phyloP scores from a whole-genome alignment of 2,329 filamentous ascomycete species.

The Aspergillus amoenus region DNA sequence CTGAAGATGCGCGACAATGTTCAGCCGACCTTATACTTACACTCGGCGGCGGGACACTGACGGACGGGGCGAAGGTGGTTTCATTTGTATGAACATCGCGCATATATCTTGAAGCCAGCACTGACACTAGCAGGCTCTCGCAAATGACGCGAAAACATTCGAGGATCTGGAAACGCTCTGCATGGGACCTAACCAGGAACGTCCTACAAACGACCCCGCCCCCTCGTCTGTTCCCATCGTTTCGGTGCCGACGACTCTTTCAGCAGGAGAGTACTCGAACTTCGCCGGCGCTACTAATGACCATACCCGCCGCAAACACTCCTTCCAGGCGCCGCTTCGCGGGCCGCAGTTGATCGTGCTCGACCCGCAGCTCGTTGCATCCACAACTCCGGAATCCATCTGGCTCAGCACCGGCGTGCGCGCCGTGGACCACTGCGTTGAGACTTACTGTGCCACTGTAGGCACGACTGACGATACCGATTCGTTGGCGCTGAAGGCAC shows the following conservation, averaged over 20 bases:
- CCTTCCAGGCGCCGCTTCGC: constrained; percentile 37
- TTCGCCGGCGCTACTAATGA: constrained; percentile 42
- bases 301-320: constrained; percentile 35
- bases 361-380: constrained; percentile 54
- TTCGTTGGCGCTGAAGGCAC: constrained; percentile 37
- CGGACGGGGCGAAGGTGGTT: constrained; percentile 56
- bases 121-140: constrained; percentile 39
- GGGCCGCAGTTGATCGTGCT: constrained; percentile 56
- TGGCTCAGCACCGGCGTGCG: constrained; percentile 53
- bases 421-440: constrained; percentile 59
- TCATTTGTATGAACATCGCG: constrained; percentile 37
- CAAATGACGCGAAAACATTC: constrained; percentile 46
- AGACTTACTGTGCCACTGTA: constrained; percentile 50
- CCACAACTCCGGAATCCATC: constrained; percentile 53
- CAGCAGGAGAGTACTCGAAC: constrained; percentile 44
- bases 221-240: constrained; percentile 34
- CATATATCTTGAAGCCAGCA: background rate
- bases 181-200: constrained; percentile 26
- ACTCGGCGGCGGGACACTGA: constrained; percentile 56
- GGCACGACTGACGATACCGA: constrained; percentile 36
- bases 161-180: constrained; percentile 42
- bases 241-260: constrained; percentile 44
- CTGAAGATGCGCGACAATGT: constrained; percentile 38
- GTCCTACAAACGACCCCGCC: constrained; percentile 17
- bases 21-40: constrained; percentile 54